These are phyloP conservation scores for Lentinus tigrinus DNA, from an alignment of 768 basidiomycete genomes.

Conservation along the genomic window DNA sequence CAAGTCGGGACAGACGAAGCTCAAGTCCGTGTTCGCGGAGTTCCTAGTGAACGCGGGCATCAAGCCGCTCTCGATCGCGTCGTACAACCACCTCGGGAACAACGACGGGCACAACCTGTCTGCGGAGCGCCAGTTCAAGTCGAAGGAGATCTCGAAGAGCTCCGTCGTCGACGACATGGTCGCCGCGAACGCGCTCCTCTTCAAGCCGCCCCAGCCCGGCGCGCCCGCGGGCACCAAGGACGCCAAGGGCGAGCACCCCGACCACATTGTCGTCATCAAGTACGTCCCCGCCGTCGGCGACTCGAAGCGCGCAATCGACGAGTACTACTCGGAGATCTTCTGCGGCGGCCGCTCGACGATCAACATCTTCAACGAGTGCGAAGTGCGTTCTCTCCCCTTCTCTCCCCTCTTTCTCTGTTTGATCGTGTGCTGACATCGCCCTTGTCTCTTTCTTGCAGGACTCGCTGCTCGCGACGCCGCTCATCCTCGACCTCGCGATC, in stretches of 20 bases:
- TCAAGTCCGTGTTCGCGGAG: constrained; percentile 96
- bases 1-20: constrained; percentile 96
- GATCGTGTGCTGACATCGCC: background rate
- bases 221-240: constrained; percentile 48
- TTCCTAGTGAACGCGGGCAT: constrained; percentile 99
- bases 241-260: constrained; percentile 93
- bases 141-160: constrained; percentile 98
- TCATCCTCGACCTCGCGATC: constrained; percentile 93
- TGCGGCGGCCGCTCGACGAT: constrained; percentile 93
- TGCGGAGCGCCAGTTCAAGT: constrained; percentile 91
- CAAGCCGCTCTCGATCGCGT: constrained; percentile 95
- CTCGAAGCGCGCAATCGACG: constrained; percentile 98
- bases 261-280: constrained; percentile 96
- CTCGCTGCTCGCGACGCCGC: constrained; percentile 91
- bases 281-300: constrained; percentile 96
- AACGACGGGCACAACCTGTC: constrained; percentile 94
- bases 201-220: constrained; percentile 71
- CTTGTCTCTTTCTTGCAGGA: constrained; percentile 49
- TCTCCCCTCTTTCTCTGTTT: background rate
- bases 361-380: constrained; percentile 98
- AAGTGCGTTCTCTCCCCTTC: constrained; percentile 45
- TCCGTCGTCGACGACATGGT: constrained; percentile 99
- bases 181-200: constrained; percentile 82
- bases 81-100: constrained; percentile 98
- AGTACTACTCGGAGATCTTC: constrained; percentile 98